phyloP scores from a whole-genome alignment of 106 monocot species.

The Chionographis japonica region DNA sequence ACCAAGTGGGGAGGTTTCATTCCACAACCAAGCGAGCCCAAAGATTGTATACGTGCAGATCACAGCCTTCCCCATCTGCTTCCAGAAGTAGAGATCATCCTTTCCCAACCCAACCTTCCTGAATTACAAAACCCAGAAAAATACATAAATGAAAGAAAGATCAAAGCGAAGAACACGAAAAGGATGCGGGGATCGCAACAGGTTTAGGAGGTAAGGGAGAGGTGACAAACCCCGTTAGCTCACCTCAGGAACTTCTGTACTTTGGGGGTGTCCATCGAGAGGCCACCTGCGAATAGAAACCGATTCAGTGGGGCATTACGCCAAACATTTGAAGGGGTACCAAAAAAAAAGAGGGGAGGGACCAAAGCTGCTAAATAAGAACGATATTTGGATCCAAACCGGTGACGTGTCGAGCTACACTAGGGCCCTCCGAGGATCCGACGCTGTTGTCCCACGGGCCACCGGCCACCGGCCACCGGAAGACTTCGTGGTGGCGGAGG shows the following conservation, averaged over 20 bases:
- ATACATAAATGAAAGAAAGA: background rate
- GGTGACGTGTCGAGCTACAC: no score
- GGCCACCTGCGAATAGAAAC: no score
- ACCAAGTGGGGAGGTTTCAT: conserved; percentile 93
- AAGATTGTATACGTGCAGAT: conserved; percentile 76
- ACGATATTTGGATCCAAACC: no score
- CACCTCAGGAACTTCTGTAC: background rate
- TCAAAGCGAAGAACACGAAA: background rate
- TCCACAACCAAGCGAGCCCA: conserved; percentile 78
- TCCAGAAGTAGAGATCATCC: conserved; percentile 83
- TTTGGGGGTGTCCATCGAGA: background rate
- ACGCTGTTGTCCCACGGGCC: no score
- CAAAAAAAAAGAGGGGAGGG: background rate
- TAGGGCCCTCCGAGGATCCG: no score
- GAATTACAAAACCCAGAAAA: conserved; percentile 2
- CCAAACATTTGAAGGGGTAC: background rate
- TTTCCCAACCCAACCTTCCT: conserved; percentile 84
- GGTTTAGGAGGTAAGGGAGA: background rate
- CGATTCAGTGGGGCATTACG: background rate
- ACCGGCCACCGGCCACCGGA: no score
- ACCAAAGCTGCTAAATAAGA: no score
- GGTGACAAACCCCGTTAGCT: background rate
- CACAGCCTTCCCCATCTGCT: conserved; percentile 95
- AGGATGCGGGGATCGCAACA: background rate
- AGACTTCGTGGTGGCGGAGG: no score